Base-by-base conservation (phyloP, 208 protist species). In the Herpetomonas samuelpessoai region DNA sequence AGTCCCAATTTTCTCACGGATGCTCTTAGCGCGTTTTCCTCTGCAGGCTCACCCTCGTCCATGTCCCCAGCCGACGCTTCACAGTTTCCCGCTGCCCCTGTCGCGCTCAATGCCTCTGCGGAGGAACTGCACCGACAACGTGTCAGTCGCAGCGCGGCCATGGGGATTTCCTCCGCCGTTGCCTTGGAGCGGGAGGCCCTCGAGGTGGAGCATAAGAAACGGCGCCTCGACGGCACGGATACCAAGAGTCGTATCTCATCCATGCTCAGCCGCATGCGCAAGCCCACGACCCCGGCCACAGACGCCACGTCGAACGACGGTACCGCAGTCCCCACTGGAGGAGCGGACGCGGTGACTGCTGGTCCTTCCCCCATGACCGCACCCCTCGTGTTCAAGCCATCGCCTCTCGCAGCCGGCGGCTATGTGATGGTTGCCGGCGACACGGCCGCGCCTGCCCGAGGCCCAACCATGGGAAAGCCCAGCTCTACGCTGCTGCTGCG, bases 401-500 rank as follows among this genome's bases (percentile, higher is more conserved):
- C 83, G 2, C 55, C 74, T 0, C 53, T 95, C 41, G 79, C 82
- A 0, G 71, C 88, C 16, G 88, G 88, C 7, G 88, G 84, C 16
- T 95, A 82, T 41, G 75, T 92, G 10, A 71, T 92, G 64, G 9
- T 45, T 29, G 14, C 26, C 55, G 19, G 59, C 46, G 31, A 56
- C 45, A 30, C 1, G 39, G 39, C 41, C 48, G 56, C 18, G 0
- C 51, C 51, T 9, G 55, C 55, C 26, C 46, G 61, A 4, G 47
- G 58, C 14, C 3, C 47, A 1, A 25, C 81, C 2, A 52, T 26
- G 4, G 88, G 88, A 7, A 89, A 83, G 56, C 88, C 88, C 12
- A 95, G 88, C 54, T 90, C 85, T 1, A 88, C 85, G 16, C 66
- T 95, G 46, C 81, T 89, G 9, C 52, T 95, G 16, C 74, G 81